A percentile compares a stretch with the other conserved stretches of the same genome.
phyloP scores from a whole-genome alignment of 257 asterid species.

The Solanum chaucha region DNA sequence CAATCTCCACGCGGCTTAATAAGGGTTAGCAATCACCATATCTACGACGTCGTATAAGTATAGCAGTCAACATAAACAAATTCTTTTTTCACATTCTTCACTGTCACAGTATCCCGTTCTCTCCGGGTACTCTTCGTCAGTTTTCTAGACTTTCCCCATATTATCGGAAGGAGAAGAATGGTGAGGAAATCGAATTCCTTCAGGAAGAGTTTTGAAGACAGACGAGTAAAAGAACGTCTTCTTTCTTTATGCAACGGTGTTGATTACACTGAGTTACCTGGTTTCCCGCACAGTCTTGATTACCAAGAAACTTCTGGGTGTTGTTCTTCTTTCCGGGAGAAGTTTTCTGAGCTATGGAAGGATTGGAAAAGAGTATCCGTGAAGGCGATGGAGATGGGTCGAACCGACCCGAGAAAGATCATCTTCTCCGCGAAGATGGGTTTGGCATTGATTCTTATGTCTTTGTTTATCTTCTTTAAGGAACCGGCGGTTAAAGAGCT shows the following conservation, averaged over 20 bases:
- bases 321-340: constrained; percentile 1
- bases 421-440: constrained; percentile 63
- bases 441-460: constrained; percentile 47
- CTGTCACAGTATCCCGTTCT: not conserved
- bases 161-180: not conserved
- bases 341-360: constrained; percentile 7
- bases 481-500: constrained; percentile 46
- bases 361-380: constrained; percentile 4
- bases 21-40: not conserved
- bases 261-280: constrained; percentile 10
- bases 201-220: constrained; percentile 21
- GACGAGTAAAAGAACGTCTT: constrained; percentile 13
- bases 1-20: not conserved
- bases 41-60: not conserved
- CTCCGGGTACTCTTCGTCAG: not conserved
- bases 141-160: not conserved
- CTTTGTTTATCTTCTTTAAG: constrained; percentile 47
- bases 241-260: constrained; percentile 7
- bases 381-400: constrained; percentile 47
- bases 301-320: not conserved
- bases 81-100: not conserved
- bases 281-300: not conserved
- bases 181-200: constrained; percentile 16
- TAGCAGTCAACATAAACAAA: not conserved
- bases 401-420: constrained; percentile 55